Percentiles rank a stretch among this genome's conserved stretches.
Evolutionary conservation across 768 basidiomycete species (phyloP).

Genomic region (Lactarius deliciosus): DNA sequence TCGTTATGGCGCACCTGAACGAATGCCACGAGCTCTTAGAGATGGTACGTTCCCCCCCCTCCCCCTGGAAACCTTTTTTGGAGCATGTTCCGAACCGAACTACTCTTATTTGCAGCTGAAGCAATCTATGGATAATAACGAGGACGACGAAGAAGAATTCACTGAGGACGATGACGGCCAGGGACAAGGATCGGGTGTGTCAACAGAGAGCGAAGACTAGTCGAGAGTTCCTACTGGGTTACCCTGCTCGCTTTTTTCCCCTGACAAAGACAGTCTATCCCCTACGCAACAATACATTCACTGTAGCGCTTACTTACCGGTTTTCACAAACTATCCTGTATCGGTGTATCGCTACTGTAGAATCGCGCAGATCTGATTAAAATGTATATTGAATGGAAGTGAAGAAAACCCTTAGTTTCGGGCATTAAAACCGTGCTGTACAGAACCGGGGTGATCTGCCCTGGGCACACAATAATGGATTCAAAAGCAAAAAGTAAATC

Average conservation of each 20-base stretch:
- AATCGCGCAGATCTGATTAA: constrained; percentile 21
- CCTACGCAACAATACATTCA: constrained; percentile 1
- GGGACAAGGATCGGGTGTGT: constrained; percentile 20
- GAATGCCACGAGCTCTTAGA: constrained; percentile 96
- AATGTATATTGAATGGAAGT: not conserved
- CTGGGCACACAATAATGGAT: no score
- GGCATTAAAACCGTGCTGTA: no score
- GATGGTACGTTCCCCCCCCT: constrained; percentile 67
- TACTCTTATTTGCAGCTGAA: constrained; percentile 51
- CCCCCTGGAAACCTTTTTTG: not conserved
- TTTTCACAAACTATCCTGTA: constrained; percentile 16
- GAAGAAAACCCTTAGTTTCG: no score
- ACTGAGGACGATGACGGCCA: constrained; percentile 31
- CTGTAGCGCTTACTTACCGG: constrained; percentile 15
- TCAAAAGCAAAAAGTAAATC: not conserved
- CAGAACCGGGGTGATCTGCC: no score
- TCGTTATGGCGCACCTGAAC: constrained; percentile 91
- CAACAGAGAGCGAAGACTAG: constrained; percentile 25
- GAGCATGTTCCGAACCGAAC: constrained; percentile 4
- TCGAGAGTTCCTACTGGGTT: not conserved
- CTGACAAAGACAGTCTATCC: not conserved
- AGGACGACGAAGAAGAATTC: constrained; percentile 33
- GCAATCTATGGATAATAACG: constrained; percentile 68
- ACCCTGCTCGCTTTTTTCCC: not conserved
- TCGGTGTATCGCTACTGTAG: constrained; percentile 26